A percentile compares a stretch with the other conserved stretches of the same genome.
phyloP scores from a whole-genome alignment of 805 yeast genomes.

The Jamesozyma spencerorum region DNA sequence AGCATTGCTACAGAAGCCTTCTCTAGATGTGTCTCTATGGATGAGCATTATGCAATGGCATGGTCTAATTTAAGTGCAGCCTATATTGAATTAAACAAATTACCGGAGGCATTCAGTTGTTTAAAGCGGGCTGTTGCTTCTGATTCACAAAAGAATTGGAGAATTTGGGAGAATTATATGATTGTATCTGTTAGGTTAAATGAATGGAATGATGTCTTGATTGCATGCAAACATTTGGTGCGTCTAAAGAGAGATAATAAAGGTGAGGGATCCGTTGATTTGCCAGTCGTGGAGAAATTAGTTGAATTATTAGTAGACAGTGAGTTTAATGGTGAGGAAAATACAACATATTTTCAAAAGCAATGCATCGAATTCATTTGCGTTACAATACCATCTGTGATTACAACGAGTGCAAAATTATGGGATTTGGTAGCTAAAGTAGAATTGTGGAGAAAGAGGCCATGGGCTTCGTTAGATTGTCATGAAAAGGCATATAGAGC shows the following conservation, averaged over 20 bases:
- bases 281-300: constrained; percentile 65
- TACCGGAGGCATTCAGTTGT: constrained; percentile 76
- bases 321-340: constrained; percentile 36
- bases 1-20: constrained; percentile 85
- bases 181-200: constrained; percentile 69
- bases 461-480: constrained; percentile 81
- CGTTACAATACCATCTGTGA: constrained; percentile 54
- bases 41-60: constrained; percentile 68
- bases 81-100: constrained; percentile 51
- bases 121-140: constrained; percentile 70
- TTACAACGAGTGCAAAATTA: constrained; percentile 49
- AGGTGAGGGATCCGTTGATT: constrained; percentile 61
- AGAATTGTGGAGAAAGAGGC: constrained; percentile 75
- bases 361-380: constrained; percentile 67
- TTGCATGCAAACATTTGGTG: constrained; percentile 60
- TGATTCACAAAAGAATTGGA: constrained; percentile 69
- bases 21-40: constrained; percentile 79
- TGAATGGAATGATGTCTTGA: constrained; percentile 84
- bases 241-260: constrained; percentile 44
- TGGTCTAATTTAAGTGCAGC: constrained; percentile 93
- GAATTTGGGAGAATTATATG: constrained; percentile 81
- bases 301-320: constrained; percentile 52
- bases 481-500: constrained; percentile 84
- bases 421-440: constrained; percentile 84
- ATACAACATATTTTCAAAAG: constrained; percentile 53